Conservation (phyloP, 2,329 filamentous ascomycete species). For the Aspergillus unguis region DNA sequence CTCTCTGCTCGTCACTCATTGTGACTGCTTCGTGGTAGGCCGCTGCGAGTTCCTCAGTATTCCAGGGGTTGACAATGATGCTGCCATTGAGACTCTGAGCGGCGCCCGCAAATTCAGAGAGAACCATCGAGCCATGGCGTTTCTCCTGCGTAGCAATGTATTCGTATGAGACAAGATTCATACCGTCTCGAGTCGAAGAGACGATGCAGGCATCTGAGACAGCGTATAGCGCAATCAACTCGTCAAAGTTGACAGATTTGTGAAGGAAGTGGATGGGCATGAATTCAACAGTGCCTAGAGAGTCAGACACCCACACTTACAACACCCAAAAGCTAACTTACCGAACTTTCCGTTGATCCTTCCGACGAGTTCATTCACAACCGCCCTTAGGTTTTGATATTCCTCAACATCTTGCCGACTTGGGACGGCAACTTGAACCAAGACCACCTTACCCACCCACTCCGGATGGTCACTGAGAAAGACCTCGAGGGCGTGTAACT, state of each 20-base stretch:
- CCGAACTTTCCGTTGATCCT: conserved; percentile 80
- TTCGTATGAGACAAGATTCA: conserved; percentile 98
- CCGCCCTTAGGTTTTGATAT: conserved; percentile 91
- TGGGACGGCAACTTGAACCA: conserved; percentile 93
- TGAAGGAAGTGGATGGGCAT: conserved; percentile 99
- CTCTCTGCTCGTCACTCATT: conserved; percentile 85
- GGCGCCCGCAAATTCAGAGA: conserved; percentile 94
- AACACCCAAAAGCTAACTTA: conserved; percentile 8
- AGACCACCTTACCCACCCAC: conserved; percentile 95
- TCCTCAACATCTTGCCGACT: conserved; percentile 95
- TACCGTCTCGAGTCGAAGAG: conserved; percentile 93
- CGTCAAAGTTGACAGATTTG: conserved; percentile 91
- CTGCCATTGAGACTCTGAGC: conserved; percentile 92
- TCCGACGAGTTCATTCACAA: conserved; percentile 94
- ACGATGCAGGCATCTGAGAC: conserved; percentile 90
- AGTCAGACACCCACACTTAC: conserved; percentile 12
- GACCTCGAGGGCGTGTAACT: conserved; percentile 91
- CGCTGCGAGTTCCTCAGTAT: conserved; percentile 89
- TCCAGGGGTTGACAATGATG: conserved; percentile 97
- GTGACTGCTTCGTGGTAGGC: conserved; percentile 96
- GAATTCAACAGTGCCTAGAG: conserved; percentile 82
- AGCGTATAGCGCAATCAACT: conserved; percentile 88
- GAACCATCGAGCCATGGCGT: conserved; percentile 86
- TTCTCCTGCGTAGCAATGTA: conserved; percentile 93
- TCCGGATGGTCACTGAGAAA: conserved; percentile 96